phyloP scores from a whole-genome alignment of 2,329 filamentous ascomycete genomes.

The Beauveria asiatica region DNA sequence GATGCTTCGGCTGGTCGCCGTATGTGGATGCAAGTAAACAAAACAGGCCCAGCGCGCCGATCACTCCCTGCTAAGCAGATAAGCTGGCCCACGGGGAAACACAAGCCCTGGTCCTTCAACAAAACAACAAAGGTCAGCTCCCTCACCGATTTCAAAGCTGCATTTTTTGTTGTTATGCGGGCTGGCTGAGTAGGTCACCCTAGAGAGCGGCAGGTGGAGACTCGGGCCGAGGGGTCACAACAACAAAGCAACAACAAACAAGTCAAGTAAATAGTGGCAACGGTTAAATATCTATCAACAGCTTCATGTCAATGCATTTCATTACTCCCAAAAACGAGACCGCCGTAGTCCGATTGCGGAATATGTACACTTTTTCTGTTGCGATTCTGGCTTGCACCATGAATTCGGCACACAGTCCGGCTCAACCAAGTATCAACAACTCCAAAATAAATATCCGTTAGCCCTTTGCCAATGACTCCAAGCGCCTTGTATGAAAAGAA shows the following conservation, averaged over 20 bases:
- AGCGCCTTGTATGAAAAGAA: slow-evolving; percentile 32
- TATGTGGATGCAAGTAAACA: not conserved
- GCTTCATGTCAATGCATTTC: slow-evolving; percentile 16
- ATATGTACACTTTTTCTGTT: slow-evolving; percentile 33
- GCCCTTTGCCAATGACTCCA: slow-evolving; percentile 31
- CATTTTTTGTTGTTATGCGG: not conserved
- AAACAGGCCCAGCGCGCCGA: not conserved
- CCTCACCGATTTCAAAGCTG: not conserved
- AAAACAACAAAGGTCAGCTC: not conserved
- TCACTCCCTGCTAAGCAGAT: not conserved
- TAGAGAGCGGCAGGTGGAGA: not conserved
- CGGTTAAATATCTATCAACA: slow-evolving; percentile 8
- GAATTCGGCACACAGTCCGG: slow-evolving; percentile 6
- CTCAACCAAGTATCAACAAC: slow-evolving; percentile 20
- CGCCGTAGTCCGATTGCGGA: slow-evolving; percentile 28
- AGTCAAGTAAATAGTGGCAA: not conserved
- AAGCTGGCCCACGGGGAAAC: too few species aligned
- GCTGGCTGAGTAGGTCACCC: not conserved
- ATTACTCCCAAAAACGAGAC: slow-evolving; percentile 23
- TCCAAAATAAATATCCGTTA: slow-evolving; percentile 28
- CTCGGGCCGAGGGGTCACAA: not conserved
- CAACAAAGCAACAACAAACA: not conserved
- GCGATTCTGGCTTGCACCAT: slow-evolving; percentile 8
- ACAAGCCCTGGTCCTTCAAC: not conserved
- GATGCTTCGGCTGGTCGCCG: not conserved